phyloP scores from a whole-genome alignment of 768 basidiomycete species.

The Mycena metata region DNA sequence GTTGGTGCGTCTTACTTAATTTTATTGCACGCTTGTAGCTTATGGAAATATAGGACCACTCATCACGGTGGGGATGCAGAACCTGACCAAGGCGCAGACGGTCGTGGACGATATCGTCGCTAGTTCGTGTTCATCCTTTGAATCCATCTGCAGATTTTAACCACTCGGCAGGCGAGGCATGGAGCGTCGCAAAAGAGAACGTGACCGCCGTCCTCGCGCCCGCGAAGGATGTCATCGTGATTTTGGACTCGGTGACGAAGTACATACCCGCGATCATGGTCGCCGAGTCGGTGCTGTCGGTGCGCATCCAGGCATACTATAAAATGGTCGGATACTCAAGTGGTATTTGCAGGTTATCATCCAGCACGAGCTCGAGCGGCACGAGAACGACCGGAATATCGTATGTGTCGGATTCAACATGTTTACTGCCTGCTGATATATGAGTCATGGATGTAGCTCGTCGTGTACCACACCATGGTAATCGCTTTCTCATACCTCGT shows the following conservation, averaged over 20 bases:
- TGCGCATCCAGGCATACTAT: not conserved
- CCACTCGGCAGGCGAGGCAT: conserved; percentile 27
- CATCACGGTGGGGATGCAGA: conserved; percentile 33
- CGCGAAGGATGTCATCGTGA: conserved; percentile 38
- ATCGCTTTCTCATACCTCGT: no score
- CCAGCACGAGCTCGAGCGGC: conserved; percentile 37
- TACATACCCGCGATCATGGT: conserved; percentile 38
- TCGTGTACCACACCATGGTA: conserved; percentile 43
- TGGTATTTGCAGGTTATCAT: conserved; percentile 34
- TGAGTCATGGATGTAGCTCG: conserved; percentile 17
- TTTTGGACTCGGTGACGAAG: conserved; percentile 38
- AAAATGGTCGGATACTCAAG: not conserved
- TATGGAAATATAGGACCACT: conserved; percentile 19
- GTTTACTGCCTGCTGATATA: not conserved
- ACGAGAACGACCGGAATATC: conserved; percentile 43
- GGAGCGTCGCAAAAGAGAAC: conserved; percentile 34
- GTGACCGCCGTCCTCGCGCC: conserved; percentile 38
- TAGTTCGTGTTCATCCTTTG: conserved; percentile 4
- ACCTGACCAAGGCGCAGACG: conserved; percentile 37
- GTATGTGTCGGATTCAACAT: conserved; percentile 16
- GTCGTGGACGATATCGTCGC: conserved; percentile 29
- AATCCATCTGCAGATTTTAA: not conserved
- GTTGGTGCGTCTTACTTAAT: conserved; percentile 23
- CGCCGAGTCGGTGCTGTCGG: conserved; percentile 30
- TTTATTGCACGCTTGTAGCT: not conserved